phyloP scores from a whole-genome alignment of 225 moss, liverwort and hornwort species.

The Marchantia polymorpha region DNA sequence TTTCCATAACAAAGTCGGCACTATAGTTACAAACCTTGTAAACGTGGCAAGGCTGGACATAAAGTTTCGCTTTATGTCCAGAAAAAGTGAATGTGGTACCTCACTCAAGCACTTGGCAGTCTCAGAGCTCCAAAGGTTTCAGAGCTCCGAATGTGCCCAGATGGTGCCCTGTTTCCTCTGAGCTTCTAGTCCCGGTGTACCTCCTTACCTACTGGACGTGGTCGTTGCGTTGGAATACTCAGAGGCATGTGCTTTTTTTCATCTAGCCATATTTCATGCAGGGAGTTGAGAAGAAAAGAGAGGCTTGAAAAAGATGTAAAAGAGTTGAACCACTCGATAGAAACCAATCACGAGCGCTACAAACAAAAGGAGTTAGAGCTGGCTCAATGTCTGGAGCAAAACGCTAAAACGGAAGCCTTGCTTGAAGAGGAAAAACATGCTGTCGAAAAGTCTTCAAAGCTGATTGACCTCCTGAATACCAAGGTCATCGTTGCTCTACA shows the following conservation, averaged over 20 bases:
- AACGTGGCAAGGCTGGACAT: no score
- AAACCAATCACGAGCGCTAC: slow-evolving; percentile 39
- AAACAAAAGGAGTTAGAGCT: slow-evolving; percentile 39
- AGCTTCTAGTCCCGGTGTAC: background rate
- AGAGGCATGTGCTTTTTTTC: no score
- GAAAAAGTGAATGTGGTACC: no score
- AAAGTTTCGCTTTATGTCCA: no score
- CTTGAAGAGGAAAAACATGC: slow-evolving; percentile 52
- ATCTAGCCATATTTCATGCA: slow-evolving; percentile 24
- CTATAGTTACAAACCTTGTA: no score
- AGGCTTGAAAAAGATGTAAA: slow-evolving; percentile 55
- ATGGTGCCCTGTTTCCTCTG: background rate
- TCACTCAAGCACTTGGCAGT: no score
- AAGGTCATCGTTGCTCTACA: slow-evolving; percentile 33
- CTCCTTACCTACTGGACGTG: background rate
- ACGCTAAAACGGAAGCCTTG: slow-evolving; percentile 37
- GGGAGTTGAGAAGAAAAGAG: slow-evolving; percentile 63
- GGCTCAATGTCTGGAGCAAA: slow-evolving; percentile 40
- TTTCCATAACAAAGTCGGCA: no score
- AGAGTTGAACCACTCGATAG: slow-evolving; percentile 34
- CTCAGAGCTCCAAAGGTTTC: background rate
- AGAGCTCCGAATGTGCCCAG: background rate
- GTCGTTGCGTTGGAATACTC: background rate
- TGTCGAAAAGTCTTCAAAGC: slow-evolving; percentile 51
- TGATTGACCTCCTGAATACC: slow-evolving; percentile 38